These are phyloP conservation scores for Didymella arachidicola DNA, from an alignment of 2,329 filamentous ascomycete species.

Conservation along the genomic window DNA sequence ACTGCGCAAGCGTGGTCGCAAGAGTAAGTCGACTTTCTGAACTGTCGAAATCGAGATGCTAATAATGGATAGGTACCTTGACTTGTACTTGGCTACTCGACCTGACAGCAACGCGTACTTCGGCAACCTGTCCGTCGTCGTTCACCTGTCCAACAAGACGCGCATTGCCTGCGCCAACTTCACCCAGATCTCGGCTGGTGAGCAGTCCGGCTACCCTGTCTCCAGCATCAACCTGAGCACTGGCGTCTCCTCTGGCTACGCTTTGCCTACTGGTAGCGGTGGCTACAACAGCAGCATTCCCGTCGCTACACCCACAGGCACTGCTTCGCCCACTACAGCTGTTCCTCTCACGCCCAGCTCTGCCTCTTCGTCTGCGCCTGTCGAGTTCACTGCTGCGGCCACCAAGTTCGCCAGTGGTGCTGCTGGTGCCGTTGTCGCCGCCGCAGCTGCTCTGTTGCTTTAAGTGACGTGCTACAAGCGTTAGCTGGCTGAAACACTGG, in stretches of 20 bases:
- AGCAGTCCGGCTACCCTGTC: constrained; percentile 46
- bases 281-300: constrained; percentile 21
- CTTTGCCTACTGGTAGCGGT: constrained; percentile 27
- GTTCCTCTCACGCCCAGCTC: constrained; percentile 26
- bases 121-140: constrained; percentile 62
- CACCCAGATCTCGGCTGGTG: constrained; percentile 62
- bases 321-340: constrained; percentile 18
- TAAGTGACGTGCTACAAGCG: constrained; percentile 24
- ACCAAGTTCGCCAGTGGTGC: constrained; percentile 32
- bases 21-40: constrained; percentile 55
- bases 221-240: constrained; percentile 25
- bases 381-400: constrained; percentile 31
- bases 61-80: constrained; percentile 52
- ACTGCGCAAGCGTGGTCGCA: constrained; percentile 39
- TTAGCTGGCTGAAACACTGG: constrained; percentile 2
- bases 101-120: constrained; percentile 57
- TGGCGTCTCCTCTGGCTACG: constrained; percentile 20
- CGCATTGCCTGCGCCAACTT: constrained; percentile 67
- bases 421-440: constrained; percentile 33
- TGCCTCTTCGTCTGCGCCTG: constrained; percentile 21
- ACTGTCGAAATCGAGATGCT: not conserved
- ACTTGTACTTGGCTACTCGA: constrained; percentile 59
- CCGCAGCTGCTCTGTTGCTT: constrained; percentile 35
- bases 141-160: constrained; percentile 62
- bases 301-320: constrained; percentile 15